phyloP scores from a whole-genome alignment of 306 rosid species.

The Inga leiocalycina region DNA sequence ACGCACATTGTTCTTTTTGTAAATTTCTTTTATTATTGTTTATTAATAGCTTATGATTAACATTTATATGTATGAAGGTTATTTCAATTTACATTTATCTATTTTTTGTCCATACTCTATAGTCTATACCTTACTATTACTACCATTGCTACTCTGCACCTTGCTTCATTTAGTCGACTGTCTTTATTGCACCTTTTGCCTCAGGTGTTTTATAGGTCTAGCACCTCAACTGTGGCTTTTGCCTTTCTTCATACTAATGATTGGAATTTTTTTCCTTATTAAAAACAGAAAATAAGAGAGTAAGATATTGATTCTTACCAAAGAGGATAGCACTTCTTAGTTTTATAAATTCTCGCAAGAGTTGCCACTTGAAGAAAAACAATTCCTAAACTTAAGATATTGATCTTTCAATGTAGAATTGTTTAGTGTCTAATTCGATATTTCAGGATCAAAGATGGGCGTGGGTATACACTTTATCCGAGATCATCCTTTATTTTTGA shows the following conservation, averaged over 20 bases:
- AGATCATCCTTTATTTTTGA: conserved; percentile 64
- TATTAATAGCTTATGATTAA: too few relatives aligned
- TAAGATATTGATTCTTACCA: not conserved
- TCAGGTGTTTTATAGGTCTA: not conserved
- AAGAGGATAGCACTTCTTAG: conserved; percentile 12
- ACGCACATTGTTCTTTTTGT: not conserved
- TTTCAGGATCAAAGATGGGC: conserved; percentile 63
- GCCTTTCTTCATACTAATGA: not conserved
- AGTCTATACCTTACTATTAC: not conserved
- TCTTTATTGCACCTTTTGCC: not conserved
- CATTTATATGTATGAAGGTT: not conserved
- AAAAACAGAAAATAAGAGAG: not conserved
- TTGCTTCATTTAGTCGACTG: not conserved
- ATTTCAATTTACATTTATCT: too few relatives aligned
- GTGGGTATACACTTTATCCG: conserved; percentile 61
- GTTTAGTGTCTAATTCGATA: conserved; percentile 1
- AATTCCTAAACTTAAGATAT: conserved; percentile 9
- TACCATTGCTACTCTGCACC: not conserved
- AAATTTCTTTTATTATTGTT: not conserved
- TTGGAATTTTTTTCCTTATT: not conserved
- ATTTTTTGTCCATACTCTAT: not conserved
- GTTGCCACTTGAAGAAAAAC: not conserved
- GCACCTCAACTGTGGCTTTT: not conserved
- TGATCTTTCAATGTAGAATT: not conserved
- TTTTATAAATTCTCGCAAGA: not conserved